These are phyloP conservation scores for Hyaloperonospora brassicae DNA, from an alignment of 352 stramenopile genomes.

Conservation along the genomic window DNA sequence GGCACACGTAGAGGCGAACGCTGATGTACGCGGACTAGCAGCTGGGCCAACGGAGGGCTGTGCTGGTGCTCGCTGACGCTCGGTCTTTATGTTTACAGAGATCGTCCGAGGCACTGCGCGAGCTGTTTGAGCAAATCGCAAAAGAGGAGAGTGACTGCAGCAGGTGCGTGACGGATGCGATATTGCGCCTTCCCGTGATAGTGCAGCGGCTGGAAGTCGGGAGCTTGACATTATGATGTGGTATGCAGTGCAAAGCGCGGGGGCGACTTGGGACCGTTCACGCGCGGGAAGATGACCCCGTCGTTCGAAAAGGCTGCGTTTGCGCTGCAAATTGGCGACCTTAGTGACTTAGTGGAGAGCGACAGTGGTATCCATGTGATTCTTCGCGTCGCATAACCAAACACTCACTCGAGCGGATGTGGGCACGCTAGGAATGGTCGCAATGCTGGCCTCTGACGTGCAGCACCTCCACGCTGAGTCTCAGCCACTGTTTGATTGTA, in stretches of 20 bases:
- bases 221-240: conserved; percentile 1
- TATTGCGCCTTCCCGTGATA: too few species aligned
- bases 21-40: conserved; percentile 32
- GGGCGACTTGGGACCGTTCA: conserved; percentile 86
- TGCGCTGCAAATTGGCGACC: conserved; percentile 86
- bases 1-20: conserved; percentile 53
- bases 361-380: conserved; percentile 97
- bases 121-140: conserved; percentile 79
- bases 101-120: conserved; percentile 38
- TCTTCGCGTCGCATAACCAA: conserved; percentile 74
- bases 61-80: background rate
- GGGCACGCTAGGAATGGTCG: conserved; percentile 10
- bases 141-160: conserved; percentile 86
- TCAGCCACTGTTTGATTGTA: conserved; percentile 1
- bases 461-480: conserved; percentile 1
- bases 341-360: conserved; percentile 92
- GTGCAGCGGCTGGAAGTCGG: background rate
- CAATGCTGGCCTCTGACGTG: conserved; percentile 2
- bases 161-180: conserved; percentile 36
- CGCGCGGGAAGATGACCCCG: conserved; percentile 88
- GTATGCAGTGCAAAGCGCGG: conserved; percentile 79
- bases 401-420: conserved; percentile 6
- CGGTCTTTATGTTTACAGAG: conserved; percentile 3
- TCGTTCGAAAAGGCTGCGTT: conserved; percentile 90
- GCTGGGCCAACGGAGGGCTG: background rate